These are phyloP conservation scores for Syzygium oleosum DNA, from an alignment of 345 rosid genomes.

Conservation along the genomic window DNA sequence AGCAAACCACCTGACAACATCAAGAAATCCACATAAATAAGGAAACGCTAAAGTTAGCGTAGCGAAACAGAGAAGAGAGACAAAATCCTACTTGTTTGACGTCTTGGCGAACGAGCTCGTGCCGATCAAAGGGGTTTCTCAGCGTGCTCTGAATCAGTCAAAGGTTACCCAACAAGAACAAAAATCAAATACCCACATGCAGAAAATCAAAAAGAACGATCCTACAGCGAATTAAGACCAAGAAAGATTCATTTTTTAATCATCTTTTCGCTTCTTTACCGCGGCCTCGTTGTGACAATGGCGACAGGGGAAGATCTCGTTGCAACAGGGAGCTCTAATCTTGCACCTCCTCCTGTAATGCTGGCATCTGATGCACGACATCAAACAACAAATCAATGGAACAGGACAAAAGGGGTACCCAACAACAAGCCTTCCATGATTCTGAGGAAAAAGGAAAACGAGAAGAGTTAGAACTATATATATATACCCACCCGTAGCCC, in stretches of 20 bases:
- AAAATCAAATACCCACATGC: neutral
- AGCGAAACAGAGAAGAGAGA: neutral
- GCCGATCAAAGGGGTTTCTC: constrained; percentile 52
- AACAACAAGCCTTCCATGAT: neutral
- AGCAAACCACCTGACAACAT: constrained; percentile 67
- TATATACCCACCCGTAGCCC: constrained; percentile 93
- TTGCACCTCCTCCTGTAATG: constrained; percentile 91
- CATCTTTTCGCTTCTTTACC: constrained; percentile 19
- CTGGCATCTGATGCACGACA: constrained; percentile 40
- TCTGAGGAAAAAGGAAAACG: neutral
- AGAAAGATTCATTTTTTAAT: neutral
- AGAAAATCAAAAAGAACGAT: neutral
- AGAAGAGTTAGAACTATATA: neutral
- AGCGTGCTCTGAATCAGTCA: constrained; percentile 40
- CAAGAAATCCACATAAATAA: neutral
- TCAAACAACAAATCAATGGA: neutral
- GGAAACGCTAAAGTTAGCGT: neutral
- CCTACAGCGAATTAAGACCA: neutral
- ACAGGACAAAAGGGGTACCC: neutral
- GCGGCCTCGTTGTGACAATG: constrained; percentile 91
- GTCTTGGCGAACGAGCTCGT: constrained; percentile 74
- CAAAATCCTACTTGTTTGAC: constrained; percentile 44
- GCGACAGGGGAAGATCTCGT: constrained; percentile 82
- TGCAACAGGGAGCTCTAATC: constrained; percentile 95
- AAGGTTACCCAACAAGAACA: neutral